phyloP scores from a whole-genome alignment of 768 basidiomycete genomes.

The Serendipita sp. region DNA sequence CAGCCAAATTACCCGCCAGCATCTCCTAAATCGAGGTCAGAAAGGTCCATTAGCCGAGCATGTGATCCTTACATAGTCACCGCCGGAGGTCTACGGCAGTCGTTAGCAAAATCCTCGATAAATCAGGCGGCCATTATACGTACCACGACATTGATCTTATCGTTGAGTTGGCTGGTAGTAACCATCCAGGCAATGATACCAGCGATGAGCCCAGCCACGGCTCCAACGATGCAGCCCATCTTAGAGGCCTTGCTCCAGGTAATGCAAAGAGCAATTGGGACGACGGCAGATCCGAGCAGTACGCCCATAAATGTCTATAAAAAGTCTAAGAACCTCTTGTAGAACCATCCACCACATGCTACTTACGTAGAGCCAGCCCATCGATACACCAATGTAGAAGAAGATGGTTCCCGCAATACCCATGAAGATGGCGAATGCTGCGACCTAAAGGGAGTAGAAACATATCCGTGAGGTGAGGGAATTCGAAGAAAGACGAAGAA shows the following conservation, averaged over 20 bases:
- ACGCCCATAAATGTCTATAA: conserved; percentile 45
- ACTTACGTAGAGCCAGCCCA: conserved; percentile 86
- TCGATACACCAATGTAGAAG: conserved; percentile 78
- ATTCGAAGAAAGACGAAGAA: neutral
- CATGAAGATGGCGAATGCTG: conserved; percentile 58
- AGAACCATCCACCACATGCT: neutral
- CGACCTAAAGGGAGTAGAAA: conserved; percentile 29
- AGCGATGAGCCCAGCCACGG: conserved; percentile 49
- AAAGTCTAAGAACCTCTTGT: neutral
- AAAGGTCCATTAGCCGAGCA: neutral
- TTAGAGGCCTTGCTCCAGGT: conserved; percentile 80
- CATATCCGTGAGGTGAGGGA: neutral
- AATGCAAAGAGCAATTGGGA: conserved; percentile 72
- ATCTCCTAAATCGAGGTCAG: conserved; percentile 31
- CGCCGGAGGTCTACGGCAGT: conserved; percentile 17
- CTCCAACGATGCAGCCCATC: conserved; percentile 63
- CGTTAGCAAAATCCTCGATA: neutral
- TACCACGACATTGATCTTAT: conserved; percentile 55
- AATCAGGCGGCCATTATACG: conserved; percentile 18
- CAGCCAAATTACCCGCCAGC: conserved; percentile 81
- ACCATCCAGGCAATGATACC: conserved; percentile 78
- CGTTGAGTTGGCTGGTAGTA: conserved; percentile 57
- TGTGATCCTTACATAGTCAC: conserved; percentile 23
- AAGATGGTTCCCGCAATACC: conserved; percentile 74
- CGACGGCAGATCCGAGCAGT: conserved; percentile 70